Conservation (phyloP, 192 early-diverging fungal genomes). For the Rhizophagus prolifer region DNA sequence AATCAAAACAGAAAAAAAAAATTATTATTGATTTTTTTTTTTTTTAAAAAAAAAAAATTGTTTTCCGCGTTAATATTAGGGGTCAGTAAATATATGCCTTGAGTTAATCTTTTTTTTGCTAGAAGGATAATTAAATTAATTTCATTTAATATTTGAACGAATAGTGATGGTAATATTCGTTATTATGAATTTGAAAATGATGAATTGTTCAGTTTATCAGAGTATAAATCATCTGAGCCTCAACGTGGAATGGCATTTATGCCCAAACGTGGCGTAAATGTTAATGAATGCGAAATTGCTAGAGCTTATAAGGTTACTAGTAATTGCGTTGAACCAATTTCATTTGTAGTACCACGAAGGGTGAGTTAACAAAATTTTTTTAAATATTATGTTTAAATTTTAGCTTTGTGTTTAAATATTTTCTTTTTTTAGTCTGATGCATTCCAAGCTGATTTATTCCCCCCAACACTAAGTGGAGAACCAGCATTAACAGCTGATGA, state of each 20-base stretch:
- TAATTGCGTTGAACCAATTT: constrained; percentile 90
- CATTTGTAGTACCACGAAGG: constrained; percentile 95
- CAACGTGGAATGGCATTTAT: constrained; percentile 92
- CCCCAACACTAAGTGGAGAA: constrained; percentile 76
- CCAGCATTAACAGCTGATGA: constrained; percentile 88
- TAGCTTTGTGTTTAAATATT: background rate
- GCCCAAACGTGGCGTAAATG: constrained; percentile 89
- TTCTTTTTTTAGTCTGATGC: constrained; percentile 72
- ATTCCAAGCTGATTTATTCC: constrained; percentile 97
- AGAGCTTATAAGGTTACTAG: constrained; percentile 92
- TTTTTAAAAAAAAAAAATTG: background rate
- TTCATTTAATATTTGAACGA: background rate
- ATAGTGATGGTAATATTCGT: constrained; percentile 96
- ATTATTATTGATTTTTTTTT: constrained; percentile 6
- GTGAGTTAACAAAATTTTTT: constrained; percentile 39
- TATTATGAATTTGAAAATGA: constrained; percentile 99
- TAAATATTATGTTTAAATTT: background rate
- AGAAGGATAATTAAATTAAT: background rate
- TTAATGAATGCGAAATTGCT: constrained; percentile 87
- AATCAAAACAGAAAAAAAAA: background rate
- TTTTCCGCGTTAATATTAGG: background rate
- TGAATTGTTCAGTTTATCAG: constrained; percentile 81
- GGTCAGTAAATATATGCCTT: background rate
- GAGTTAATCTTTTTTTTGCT: background rate
- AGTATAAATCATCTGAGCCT: constrained; percentile 87